phyloP scores from a whole-genome alignment of 805 yeast species.

The Yarrowia phangngaensis region DNA sequence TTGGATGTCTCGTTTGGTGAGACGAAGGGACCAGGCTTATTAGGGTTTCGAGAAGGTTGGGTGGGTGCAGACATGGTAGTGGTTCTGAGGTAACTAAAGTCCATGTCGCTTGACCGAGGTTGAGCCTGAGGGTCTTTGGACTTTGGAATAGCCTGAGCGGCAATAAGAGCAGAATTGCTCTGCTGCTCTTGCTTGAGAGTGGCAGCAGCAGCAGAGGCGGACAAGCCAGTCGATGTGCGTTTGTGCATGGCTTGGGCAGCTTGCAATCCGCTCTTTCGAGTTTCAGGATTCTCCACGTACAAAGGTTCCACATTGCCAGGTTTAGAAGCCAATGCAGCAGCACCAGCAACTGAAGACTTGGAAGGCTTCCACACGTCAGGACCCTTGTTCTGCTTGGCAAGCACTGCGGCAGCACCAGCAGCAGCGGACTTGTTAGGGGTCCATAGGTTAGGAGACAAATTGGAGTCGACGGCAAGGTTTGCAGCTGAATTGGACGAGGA shows the following conservation, averaged over 20 bases:
- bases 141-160: constrained; percentile 17
- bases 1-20: constrained; percentile 20
- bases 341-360: constrained; percentile 27
- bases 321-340: constrained; percentile 14
- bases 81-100: constrained; percentile 12
- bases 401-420: constrained; percentile 41
- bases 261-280: constrained; percentile 25
- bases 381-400: constrained; percentile 38
- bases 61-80: constrained; percentile 26
- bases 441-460: constrained; percentile 40
- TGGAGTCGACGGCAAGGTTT: constrained; percentile 36
- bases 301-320: constrained; percentile 27
- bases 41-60: constrained; percentile 24
- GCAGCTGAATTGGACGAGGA: constrained; percentile 39
- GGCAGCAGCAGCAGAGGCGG: constrained; percentile 38
- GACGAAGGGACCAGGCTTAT: constrained; percentile 24
- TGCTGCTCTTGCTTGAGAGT: constrained; percentile 25
- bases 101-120: constrained; percentile 20
- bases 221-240: constrained; percentile 29
- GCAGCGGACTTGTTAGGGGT: constrained; percentile 34
- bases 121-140: constrained; percentile 27
- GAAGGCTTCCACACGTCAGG: constrained; percentile 39
- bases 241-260: constrained; percentile 26
- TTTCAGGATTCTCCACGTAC: constrained; percentile 27
- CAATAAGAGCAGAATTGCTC: constrained; percentile 21